Percentiles rank a stretch among this genome's conserved stretches.
phyloP scores from a whole-genome alignment of 2,329 filamentous ascomycete species.

The Aureobasidium pullulans region DNA sequence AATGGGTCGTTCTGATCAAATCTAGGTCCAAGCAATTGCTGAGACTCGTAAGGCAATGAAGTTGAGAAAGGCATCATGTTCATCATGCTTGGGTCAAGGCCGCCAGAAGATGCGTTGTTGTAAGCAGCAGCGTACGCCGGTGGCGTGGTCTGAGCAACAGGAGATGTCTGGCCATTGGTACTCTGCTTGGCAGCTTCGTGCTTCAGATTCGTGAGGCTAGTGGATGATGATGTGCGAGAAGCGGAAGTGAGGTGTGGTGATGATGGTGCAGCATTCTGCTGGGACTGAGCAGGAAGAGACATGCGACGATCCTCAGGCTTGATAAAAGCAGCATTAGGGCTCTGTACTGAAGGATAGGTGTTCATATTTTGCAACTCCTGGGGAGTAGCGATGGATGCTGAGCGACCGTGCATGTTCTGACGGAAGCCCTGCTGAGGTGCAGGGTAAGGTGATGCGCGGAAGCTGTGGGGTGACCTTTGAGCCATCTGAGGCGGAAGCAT shows the following conservation, averaged over 20 bases:
- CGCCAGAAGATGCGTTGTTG: slow-evolving; percentile 17
- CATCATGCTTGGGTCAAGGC: slow-evolving; percentile 26
- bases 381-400: slow-evolving; percentile 38
- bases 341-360: slow-evolving; percentile 15
- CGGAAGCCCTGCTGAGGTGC: slow-evolving; percentile 19
- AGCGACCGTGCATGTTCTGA: slow-evolving; percentile 33
- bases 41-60: slow-evolving; percentile 45
- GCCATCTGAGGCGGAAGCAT: slow-evolving; percentile 23
- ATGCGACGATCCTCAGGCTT: slow-evolving; percentile 30
- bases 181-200: slow-evolving; percentile 15
- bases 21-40: slow-evolving; percentile 44
- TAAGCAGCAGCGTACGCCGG: not conserved
- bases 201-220: slow-evolving; percentile 19
- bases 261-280: slow-evolving; percentile 16
- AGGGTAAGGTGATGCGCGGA: slow-evolving; percentile 36
- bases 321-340: slow-evolving; percentile 8
- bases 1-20: slow-evolving; percentile 40
- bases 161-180: slow-evolving; percentile 9
- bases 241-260: slow-evolving; percentile 19
- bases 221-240: slow-evolving; percentile 20
- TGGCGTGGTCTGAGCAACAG: slow-evolving; percentile 13
- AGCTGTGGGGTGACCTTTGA: slow-evolving; percentile 22
- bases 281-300: slow-evolving; percentile 32
- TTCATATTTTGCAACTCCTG: slow-evolving; percentile 24
- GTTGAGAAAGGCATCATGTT: slow-evolving; percentile 40